Evolutionary conservation across 345 rosid genomes (phyloP), one percentile per base, ranked within the genome.

Genomic region (Xanthoceras sorbifolium): DNA sequence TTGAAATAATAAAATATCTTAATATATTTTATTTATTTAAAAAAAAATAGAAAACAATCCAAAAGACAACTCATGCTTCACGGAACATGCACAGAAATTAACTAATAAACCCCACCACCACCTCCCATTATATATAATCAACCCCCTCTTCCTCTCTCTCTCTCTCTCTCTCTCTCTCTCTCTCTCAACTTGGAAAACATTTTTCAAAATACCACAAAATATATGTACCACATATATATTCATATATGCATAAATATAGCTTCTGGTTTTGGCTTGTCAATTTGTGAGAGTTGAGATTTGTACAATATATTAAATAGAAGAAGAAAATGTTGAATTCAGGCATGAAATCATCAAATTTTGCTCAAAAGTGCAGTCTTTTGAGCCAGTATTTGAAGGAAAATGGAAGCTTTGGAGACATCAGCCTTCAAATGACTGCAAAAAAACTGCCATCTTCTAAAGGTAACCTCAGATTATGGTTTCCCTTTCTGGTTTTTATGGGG

Each of bases 341-440:
- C 63, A 78, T 70, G 25, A 80, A 67, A 52, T 76, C 84, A 64
- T 80, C 90, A 3, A 89, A 40, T 61, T 89, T 93, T 72, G 82
- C 89, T 36, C 87, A 85, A 66, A 87, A 83, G 7, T 89, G 91
- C 79, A 90, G 81, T 77, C 90, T 84, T 67, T 82, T 93, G 61
- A 93, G 97, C 80, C 91, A 88, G 64, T 89, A 85, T 74, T 82
- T 90, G 82, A 93, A 90, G 84, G 92, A 83, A 76, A 90, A 85
- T 69, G 85, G 90, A 38, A 86, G 80, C 66, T 74, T 82, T 38
- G 89, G 89, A 34, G 85, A 87, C 71, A 77, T 89, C 66, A 75
- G 71, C 62, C 76, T 71, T 60, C 85, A 81, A 18, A 77, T 85
- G 25, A 38, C 79, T 67, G 74, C 71, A 32, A 87, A 86, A 72